Evolutionary conservation across 2,329 filamentous ascomycete species (phyloP).

Genomic region (Teratosphaeria nubilosa): DNA sequence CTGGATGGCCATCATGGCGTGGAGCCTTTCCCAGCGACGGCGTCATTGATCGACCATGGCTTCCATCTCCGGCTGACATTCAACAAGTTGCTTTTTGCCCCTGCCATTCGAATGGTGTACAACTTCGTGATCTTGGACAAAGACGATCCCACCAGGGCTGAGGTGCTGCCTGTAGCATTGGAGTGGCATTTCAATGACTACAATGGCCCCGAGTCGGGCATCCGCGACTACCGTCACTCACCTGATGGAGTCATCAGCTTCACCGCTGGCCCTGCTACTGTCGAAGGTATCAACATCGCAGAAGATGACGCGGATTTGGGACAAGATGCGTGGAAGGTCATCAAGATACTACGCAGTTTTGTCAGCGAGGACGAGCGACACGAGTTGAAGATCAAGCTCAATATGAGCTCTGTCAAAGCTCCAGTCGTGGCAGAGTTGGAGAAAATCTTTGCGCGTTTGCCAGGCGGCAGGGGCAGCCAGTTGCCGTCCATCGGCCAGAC

Average conservation of each 20-base stretch:
- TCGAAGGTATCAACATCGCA: neutral
- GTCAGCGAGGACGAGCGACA: neutral
- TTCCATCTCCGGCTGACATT: conserved; percentile 5
- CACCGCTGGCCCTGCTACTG: neutral
- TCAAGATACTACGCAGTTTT: neutral
- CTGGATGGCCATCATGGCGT: neutral
- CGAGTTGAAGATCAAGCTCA: neutral
- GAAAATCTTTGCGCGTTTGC: conserved; percentile 6
- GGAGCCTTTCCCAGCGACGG: conserved; percentile 2
- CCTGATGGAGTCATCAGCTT: neutral
- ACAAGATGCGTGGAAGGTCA: neutral
- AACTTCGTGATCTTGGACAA: neutral
- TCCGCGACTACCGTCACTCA: neutral
- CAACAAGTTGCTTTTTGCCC: conserved; percentile 7
- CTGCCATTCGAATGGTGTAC: neutral
- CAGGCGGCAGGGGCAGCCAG: conserved; percentile 4
- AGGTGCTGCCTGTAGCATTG: conserved; percentile 1
- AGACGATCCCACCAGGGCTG: neutral
- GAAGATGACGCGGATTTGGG: neutral
- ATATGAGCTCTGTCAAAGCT: neutral
- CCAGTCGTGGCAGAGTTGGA: conserved; percentile 1
- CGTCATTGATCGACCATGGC: neutral
- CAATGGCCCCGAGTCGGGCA: neutral
- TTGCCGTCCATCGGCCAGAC: conserved; percentile 5
- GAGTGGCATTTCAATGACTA: conserved; percentile 10